Conservation (phyloP, 2,329 filamentous ascomycete genomes). For the Cordyceps fumosorosea region DNA sequence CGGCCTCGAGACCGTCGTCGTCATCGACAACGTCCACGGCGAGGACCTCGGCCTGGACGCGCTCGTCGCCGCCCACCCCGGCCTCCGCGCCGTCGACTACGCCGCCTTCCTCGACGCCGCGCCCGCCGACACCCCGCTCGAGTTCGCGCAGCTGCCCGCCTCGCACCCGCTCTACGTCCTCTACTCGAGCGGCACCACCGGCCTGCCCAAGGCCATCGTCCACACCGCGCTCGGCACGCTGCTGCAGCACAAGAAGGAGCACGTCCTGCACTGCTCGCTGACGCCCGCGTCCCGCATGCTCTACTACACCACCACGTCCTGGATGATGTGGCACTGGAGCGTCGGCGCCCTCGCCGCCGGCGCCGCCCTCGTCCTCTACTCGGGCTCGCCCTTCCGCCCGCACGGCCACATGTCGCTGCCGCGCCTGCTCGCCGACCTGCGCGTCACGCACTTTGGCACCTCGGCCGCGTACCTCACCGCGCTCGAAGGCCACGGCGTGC, state of each 20-base stretch:
- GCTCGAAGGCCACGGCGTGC: conserved; percentile 69
- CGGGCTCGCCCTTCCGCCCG: conserved; percentile 83
- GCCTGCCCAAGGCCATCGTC: conserved; percentile 84
- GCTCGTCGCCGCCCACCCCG: conserved; percentile 27
- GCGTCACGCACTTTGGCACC: conserved; percentile 90
- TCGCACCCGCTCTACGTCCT: conserved; percentile 91
- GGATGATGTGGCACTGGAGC: conserved; percentile 99
- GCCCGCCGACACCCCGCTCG: conserved; percentile 37
- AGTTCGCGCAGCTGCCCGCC: conserved; percentile 72
- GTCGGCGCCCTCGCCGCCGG: conserved; percentile 79
- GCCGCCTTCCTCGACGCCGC: conserved; percentile 37
- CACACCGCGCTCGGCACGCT: conserved; percentile 87
- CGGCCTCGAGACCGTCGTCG: conserved; percentile 62
- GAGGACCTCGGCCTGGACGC: conserved; percentile 35
- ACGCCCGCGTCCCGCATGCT: conserved; percentile 66
- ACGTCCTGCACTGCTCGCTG: conserved; percentile 79
- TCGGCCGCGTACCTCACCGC: conserved; percentile 89
- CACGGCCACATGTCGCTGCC: conserved; percentile 77
- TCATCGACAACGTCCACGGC: conserved; percentile 61
- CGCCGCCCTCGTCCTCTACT: conserved; percentile 79
- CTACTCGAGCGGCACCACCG: conserved; percentile 88
- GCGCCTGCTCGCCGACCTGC: conserved; percentile 68
- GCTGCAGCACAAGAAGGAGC: conserved; percentile 96
- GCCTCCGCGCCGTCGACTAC: conserved; percentile 38
- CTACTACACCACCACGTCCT: conserved; percentile 91